Base-by-base conservation (phyloP, 768 basidiomycete species). In the Amyloporia xantha region DNA sequence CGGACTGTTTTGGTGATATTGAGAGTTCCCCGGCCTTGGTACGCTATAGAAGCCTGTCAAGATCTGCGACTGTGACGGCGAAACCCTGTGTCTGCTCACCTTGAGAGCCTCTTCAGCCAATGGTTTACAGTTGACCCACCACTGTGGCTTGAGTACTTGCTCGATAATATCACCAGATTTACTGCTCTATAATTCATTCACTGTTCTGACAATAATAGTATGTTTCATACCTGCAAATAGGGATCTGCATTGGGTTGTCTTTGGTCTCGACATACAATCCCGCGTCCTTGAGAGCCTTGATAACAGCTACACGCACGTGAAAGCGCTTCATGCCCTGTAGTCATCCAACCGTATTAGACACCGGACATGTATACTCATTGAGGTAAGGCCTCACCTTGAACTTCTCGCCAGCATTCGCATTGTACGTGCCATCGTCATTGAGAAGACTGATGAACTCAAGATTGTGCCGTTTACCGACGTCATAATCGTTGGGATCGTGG, bases 141-240 rank as follows among this genome's bases (percentile, higher is more conserved):
- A 99, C 63, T 99, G 96, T 0, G 96, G 96, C 66, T 96, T 98
- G 59, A 98, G 71, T 19, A 97, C 71, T 1, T 90, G 86, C 66
- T 99, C 96, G 56, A 98, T 96, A 47, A 99, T 67, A 63, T 99
- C 96, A 1, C 95, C 95, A 2, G 92, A 96, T 77, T 96, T 95
- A 57, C 89, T 95, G 55, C 46, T 35, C 25, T 25, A 17, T 15
- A 33, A 15, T 33, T 7, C 15, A 33, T 7, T 33, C 9, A 33
- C n/a, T n/a, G 30, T 33, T 15, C 30, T 33, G 30, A 33, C 30
- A 15, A 7, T 33, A 15, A 15, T 7, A 15, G 30, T 33, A 33
- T 7, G 15, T 15, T 33, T 7, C 79, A 49, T 30, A 82, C 89
- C 75, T 81, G 83, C 95, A 98, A 45, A 97, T 72, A 1, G 95